phyloP scores from a whole-genome alignment of 139 green algal species.

The Astrephomene gubernaculifera region DNA sequence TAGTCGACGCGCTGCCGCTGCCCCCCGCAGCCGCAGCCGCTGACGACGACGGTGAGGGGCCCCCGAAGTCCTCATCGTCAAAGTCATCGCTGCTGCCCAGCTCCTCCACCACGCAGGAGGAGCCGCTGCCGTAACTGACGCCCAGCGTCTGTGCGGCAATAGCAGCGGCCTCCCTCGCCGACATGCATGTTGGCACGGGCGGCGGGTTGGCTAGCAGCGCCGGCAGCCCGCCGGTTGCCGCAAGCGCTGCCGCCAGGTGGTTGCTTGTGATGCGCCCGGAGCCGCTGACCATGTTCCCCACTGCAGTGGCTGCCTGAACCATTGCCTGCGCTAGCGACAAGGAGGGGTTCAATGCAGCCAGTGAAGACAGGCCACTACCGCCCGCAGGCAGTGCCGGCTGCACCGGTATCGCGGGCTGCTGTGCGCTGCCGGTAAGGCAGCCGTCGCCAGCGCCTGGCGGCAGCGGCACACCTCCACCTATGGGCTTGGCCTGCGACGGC shows the following conservation, averaged over 20 bases:
- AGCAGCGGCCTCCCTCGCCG: conserved; percentile 23
- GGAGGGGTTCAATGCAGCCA: not conserved
- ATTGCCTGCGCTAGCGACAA: conserved; percentile 38
- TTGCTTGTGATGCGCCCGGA: not conserved
- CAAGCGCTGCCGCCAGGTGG: conserved; percentile 19
- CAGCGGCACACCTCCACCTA: conserved; percentile 18
- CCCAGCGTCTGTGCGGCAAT: conserved; percentile 33
- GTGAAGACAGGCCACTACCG: not conserved
- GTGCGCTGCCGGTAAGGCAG: too few species aligned
- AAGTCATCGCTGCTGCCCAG: not conserved
- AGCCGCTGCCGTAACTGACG: not conserved
- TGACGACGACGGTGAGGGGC: not conserved
- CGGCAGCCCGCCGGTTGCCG: conserved; percentile 5
- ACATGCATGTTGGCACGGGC: conserved; percentile 21
- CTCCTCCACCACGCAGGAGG: conserved; percentile 19
- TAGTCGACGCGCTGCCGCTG: not conserved
- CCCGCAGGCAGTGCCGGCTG: conserved; percentile 1
- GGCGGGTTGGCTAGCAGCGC: not conserved
- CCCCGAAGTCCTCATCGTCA: not conserved
- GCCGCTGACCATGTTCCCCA: conserved; percentile 33
- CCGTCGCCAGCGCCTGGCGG: conserved; percentile 6
- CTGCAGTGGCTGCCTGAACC: conserved; percentile 29
- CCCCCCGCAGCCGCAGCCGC: not conserved
- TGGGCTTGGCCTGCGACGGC: conserved; percentile 22
- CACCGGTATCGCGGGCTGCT: not conserved